Base-by-base conservation (phyloP, 306 rosid species). In the Cucumis hystrix region DNA sequence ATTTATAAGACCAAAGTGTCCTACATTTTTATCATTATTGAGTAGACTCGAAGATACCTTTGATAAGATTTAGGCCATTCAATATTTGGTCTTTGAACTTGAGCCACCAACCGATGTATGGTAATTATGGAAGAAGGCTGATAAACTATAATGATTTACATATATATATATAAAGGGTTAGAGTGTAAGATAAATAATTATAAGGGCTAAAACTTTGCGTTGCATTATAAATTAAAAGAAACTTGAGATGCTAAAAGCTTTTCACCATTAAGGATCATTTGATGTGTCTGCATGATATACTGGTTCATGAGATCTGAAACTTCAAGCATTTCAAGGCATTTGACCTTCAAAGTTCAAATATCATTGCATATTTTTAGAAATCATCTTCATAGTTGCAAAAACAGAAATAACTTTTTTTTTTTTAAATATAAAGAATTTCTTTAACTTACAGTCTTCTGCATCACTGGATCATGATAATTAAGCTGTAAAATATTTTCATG, bases 401-500 rank as follows among this genome's bases (percentile, higher is more conserved):
- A 72, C 74, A 28, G 11, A 76, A 5, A 79, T 78, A 67, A n/a
- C 37, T 25, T n/a, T 7, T 7, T 7, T 5, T 25, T n/a, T 7
- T 7, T 7, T 5, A 20, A 35, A 65, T 76, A 14, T 52, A 54
- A 60, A 55, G 61, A 30, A 65, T 23, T 20, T 6, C 47, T 20
- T 58, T 75, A 79, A 77, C 91, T 90, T 90, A 94, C 98, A 80
- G 98, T 89, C 86, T 90, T 94, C 76, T 84, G 91, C 97, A 94
- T 92, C 87, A 92, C 76, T 33, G 98, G 98, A 77, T 94, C 98
- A 82, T 94, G 98, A 81, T 90, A 94, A 83, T 76, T 85, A 85
- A 94, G 97, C 79, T 82, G 95, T 88, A 94, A 84, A 83, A 94
- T 52, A 80, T 94, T 94, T 85, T 94, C 98, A 86, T 94, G 96